Evolutionary conservation across 2,329 filamentous ascomycete genomes (phyloP), one percentile per base, ranked within the genome.

Genomic region (Byssoonygena ceratinophila): DNA sequence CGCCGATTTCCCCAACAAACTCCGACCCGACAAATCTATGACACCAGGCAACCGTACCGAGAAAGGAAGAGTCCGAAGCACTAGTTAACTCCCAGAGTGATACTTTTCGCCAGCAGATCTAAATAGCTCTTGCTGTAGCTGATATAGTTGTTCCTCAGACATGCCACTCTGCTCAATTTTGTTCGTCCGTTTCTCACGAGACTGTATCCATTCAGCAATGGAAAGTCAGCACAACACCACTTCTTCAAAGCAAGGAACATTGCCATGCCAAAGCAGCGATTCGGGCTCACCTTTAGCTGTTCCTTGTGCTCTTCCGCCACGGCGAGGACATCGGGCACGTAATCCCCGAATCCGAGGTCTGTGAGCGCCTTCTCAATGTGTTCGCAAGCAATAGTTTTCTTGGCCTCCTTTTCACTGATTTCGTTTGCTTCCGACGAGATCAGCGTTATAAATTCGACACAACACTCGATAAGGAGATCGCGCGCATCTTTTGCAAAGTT

Each of bases 341-440:
- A 98, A 61, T 95, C 89, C 8, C 83, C 79, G 68, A 97, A 98
- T 1, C 91, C 92, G 18, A 98, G 80, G 63, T 94, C 87, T 62
- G 91, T 86, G 39, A 98, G 78, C 0, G 92, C 92, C 65, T 91
- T 91, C 64, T 91, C 94, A 62, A 98, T 94, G 73, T 98, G 92
- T 64, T 98, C 92, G 68, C 88, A 94, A 11, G 91, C 91, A 61
- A 98, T 98, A 3, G 92, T 98, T 78, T 98, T 98, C 76, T 98
- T 98, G 46, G 90, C 88, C 65, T 98, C 92, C 70, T 95, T 95
- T 68, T 98, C 92, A 11, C 90, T 94, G 59, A 98, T 98, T 63
- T 98, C 92, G 70, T 98, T 98, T 57, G 92, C 92, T 73, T 98
- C 91, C 45, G 88, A 94, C n/a, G 90, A 96, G 61, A 98, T 86